Conservation (phyloP, 345 rosid species). For the Eucalyptus tenuipes region DNA sequence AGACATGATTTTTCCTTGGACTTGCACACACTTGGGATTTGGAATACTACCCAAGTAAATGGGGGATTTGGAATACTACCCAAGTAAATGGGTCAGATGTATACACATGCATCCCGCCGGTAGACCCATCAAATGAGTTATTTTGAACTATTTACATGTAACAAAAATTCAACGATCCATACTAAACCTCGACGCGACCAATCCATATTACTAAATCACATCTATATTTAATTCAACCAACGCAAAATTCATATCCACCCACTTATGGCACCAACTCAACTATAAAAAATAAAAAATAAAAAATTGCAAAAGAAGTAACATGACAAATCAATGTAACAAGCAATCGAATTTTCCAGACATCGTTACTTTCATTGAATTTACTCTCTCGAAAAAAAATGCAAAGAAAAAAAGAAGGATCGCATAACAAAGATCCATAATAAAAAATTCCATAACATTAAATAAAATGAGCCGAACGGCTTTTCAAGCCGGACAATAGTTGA, state of each 20-base stretch:
- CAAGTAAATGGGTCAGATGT: background rate
- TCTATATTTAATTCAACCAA: background rate
- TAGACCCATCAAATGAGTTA: fast-evolving
- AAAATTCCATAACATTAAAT: background rate
- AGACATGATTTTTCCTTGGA: background rate
- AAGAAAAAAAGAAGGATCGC: fast-evolving
- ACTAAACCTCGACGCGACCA: fast-evolving
- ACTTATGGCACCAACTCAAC: background rate
- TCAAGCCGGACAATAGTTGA: background rate
- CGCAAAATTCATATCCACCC: background rate
- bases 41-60: background rate
- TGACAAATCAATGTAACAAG: background rate
- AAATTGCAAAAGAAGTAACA: background rate
- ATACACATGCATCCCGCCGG: fast-evolving
- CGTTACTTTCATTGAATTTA: background rate
- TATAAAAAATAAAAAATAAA: too few relatives aligned
- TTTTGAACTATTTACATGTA: too few relatives aligned
- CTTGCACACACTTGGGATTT: background rate
- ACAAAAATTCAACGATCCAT: fast-evolving
- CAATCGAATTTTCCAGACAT: background rate
- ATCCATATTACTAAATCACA: too few relatives aligned
- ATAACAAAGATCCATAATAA: too few relatives aligned
- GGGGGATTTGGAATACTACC: background rate
- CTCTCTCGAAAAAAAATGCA: background rate
- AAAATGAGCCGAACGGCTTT: background rate